Base-by-base conservation (phyloP, 176 grass and related monocot genomes). In the Elaeis guineensis region DNA sequence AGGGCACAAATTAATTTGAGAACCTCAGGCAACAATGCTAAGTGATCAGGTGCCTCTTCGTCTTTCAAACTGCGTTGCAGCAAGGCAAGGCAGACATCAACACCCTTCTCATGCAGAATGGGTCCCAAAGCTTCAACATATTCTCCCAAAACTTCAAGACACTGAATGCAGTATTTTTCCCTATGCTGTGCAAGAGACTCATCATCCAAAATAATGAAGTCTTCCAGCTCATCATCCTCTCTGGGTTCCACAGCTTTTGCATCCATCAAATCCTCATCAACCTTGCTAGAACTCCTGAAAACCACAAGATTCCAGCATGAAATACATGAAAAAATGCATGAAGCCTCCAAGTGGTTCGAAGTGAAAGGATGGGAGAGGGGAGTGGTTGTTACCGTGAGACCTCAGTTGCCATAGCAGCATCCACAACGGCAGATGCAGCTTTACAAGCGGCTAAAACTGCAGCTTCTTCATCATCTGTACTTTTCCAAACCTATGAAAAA, bases 61-160 rank as follows among this genome's bases (percentile, higher is more conserved):
- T 81, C 73, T 54, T 89, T 98, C 24, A 89, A 72, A 59, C 78
- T 85, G 21, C 79, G 63, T 73, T 98, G 93, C 56, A 98, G 75
- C 52, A 98, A 73, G 18, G 87, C 35, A 3, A 92, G 81, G 77
- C 87, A 92, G 51, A 98, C 93, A 74, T 98, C 93, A 54, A 98
- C 93, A 72, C 93, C 93, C 48, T 92, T 98, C 83, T 98, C 93
- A 57, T 92, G 84, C 52, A 98, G 76, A 72, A 98, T 89, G 63
- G 93, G 93, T 59, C 93, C 93, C 65, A 98, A 77, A 51, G 93
- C 93, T 80, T 98, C 93, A 73, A 98, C 75, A 44, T 98, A 98
- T 64, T 98, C 93, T 51, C 93, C 93, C 63, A 98, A 74, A 89
- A 74, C 68, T 63, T 83, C 75, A 50, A 98, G 74, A 59, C 87